Evolutionary conservation across 768 basidiomycete genomes (phyloP), one percentile per base, ranked within the genome.

Genomic region (Macrolepiota albuminosa): DNA sequence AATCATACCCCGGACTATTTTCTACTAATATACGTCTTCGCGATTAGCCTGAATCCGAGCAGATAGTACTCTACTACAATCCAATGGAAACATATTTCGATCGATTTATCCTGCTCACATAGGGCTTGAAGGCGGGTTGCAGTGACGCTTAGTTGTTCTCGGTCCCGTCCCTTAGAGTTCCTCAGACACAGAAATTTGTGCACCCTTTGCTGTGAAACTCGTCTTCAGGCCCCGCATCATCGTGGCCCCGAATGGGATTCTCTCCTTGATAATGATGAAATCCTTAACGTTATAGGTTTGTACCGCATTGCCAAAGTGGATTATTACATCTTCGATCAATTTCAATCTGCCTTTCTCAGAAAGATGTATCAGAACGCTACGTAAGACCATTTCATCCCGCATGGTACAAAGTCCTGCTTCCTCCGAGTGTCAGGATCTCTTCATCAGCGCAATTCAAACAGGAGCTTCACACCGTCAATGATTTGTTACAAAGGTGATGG

Each of bases 401-500:
- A 26, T 34, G 34, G 16, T 29, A 6, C 16, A 11, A 24, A n/a
- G 33, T 31, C 43, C 42, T 43, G 62, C 51, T 21, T 21, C 21
- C 21, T 18, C 54, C 58, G 55, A 42, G 58, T 62, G 36, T 47
- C 55, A 37, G 43, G 18, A 37, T 29, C n/a, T 37, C 40, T 24
- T 55, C 43, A 53, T 56, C n/a, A 36, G 40, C 48, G 26, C 39
- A 33, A 34, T 21, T 52, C 16, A 21, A 40, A 33, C 39, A 61
- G 65, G 65, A 57, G 61, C 18, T 61, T 63, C 51, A 49, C 46
- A 61, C 55, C 52, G 47, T 64, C 66, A 62, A 63, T 54, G 21
- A 39, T n/a, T 48, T 58, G 48, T 45, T 45, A 48, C 31, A 48
- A 37, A 8, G 39, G 3, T 29, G 29, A 29, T 4, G 29, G 29